Percentiles rank a stretch among this genome's conserved stretches.
Conservation (phyloP, 768 basidiomycete genomes). For the Calvatia gigantea region DNA sequence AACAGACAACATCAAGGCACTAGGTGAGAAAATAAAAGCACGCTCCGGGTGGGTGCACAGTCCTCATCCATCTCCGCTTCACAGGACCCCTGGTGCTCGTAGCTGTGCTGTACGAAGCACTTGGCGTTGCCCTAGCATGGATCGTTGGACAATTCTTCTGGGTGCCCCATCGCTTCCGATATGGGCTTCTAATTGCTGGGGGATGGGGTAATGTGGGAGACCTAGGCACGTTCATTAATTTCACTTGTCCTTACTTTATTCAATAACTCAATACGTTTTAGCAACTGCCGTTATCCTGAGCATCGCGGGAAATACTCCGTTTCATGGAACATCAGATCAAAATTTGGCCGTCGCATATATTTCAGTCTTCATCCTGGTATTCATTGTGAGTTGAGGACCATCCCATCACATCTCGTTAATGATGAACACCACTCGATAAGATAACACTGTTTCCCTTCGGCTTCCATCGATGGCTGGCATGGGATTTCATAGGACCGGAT, state of each 20-base stretch:
- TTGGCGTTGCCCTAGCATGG: conserved; percentile 54
- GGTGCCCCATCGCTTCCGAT: conserved; percentile 75
- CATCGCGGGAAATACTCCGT: conserved; percentile 58
- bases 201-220: conserved; percentile 70
- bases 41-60: not conserved
- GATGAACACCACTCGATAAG: conserved; percentile 27
- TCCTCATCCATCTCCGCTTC: not conserved
- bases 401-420: not conserved
- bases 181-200: conserved; percentile 67
- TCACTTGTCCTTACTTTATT: not conserved
- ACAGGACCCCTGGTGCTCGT: conserved; percentile 62
- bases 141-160: conserved; percentile 62
- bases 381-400: conserved; percentile 38
- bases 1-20: conserved; percentile 47
- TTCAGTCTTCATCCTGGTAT: conserved; percentile 57
- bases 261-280: conserved; percentile 19
- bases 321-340: conserved; percentile 54
- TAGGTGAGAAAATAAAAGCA: conserved; percentile 37
- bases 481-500: conserved; percentile 67
- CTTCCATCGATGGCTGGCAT: conserved; percentile 46
- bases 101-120: conserved; percentile 53
- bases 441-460: conserved; percentile 66
- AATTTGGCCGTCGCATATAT: conserved; percentile 66
- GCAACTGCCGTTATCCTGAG: conserved; percentile 66
- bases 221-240: conserved; percentile 46